Evolutionary conservation across 2,329 filamentous ascomycete genomes (phyloP), one percentile per base, ranked within the genome.

Genomic region (Colletotrichum karsti): DNA sequence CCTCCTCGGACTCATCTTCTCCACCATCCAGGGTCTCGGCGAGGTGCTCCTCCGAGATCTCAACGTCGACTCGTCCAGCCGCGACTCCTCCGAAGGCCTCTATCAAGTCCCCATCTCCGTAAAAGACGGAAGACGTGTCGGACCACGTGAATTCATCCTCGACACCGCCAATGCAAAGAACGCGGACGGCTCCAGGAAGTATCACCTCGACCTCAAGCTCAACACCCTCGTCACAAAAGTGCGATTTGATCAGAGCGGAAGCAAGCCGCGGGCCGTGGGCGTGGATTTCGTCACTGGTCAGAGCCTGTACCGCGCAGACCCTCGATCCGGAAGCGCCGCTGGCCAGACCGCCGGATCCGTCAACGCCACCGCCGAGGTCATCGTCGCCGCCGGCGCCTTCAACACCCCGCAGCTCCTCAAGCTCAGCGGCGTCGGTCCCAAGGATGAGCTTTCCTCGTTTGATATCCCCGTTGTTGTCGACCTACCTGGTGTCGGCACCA

Each of bases 401-500:
- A 83, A 84, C 72, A 81, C 80, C 1, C 84, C 83, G 7, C 78
- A 83, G 59, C 75, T 85, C 59, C 79, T 85, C 15, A 82, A 84
- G 74, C 77, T 84, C 12, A 82, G 79, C 33, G 84, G 83, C 22
- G 74, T 85, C 55, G 83, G 84, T 2, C 77, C 80, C 9, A 75
- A 73, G n/a, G 74, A 69, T 1, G 80, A 84, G 72, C 77, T 84
- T n/a, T 12, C 46, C 62, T 60, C 54, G 18, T 69, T 85, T 72
- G 76, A 79, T 22, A 90, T 91, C 67, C 77, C 81, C 1, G 81
- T 89, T 8, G 73, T 90, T 46, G 77, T 80, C 3, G 83, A 92
- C 73, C 81, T 90, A 1, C 89, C 88, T 0, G 90, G 88, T 51
- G 89, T 92, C 10, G 90, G 90, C 28, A 83, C 81, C 41, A 90